Conservation (phyloP, 2,329 filamentous ascomycete species). For the Pyrenophora teres region DNA sequence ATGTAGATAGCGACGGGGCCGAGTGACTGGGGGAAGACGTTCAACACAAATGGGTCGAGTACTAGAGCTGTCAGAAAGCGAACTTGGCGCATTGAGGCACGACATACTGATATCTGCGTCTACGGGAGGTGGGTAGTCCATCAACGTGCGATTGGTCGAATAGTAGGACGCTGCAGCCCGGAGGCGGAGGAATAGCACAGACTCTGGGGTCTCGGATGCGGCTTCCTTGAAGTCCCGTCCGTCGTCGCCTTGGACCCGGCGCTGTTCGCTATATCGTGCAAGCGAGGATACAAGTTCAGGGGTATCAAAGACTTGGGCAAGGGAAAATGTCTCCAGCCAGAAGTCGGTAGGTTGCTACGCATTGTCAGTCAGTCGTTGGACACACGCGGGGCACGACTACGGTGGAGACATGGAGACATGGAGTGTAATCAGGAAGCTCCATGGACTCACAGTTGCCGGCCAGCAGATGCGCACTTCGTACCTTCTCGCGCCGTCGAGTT, state of each 20-base stretch:
- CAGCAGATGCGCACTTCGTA: conserved; percentile 95
- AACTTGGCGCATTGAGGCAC: not conserved
- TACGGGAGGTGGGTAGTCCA: conserved; percentile 75
- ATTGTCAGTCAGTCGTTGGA: conserved; percentile 16
- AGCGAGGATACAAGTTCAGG: conserved; percentile 69
- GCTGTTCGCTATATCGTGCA: conserved; percentile 62
- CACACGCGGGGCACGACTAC: no score
- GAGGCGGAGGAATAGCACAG: conserved; percentile 73
- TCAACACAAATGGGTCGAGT: conserved; percentile 82
- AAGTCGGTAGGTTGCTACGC: conserved; percentile 84
- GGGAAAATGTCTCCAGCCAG: conserved; percentile 66
- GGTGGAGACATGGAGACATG: conserved; percentile 1
- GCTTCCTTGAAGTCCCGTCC: conserved; percentile 2
- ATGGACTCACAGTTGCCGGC: conserved; percentile 77
- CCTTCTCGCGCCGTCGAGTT: conserved; percentile 70
- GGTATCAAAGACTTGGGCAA: conserved; percentile 65
- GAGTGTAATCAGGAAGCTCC: no score
- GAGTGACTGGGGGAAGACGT: conserved; percentile 78
- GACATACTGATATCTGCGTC: conserved; percentile 68
- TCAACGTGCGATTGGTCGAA: conserved; percentile 72
- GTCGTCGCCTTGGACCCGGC: conserved; percentile 40
- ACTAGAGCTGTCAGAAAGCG: conserved; percentile 53
- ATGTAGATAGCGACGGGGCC: conserved; percentile 74
- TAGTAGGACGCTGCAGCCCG: conserved; percentile 84
- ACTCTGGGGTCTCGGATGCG: conserved; percentile 42